Base-by-base conservation (phyloP, 345 rosid species). In the Eucalyptus melliodora region DNA sequence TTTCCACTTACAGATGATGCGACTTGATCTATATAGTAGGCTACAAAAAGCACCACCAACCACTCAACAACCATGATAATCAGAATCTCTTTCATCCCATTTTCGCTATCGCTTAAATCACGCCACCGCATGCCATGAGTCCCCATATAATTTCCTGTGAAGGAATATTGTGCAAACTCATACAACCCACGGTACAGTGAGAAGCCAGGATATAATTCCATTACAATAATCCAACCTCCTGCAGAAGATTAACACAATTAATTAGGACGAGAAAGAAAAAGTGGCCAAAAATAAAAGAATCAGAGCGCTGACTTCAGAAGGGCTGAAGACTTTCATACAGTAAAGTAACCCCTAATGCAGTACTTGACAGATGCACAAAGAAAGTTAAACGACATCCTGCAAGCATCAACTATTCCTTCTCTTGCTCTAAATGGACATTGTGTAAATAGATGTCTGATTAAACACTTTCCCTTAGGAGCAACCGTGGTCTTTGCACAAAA, bases 121-220 rank as follows among this genome's bases (percentile, higher is more conserved):
- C 90, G 49, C 99, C 99, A 97, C 56, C 56, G 92, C 96, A 97
- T 96, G 80, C 99, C 99, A 91, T 91, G 72, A 13, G 90, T 96
- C 50, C 96, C 97, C 91, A 91, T 92, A 59, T 88, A 88, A 93
- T 89, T 88, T 31, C 95, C 98, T 5, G 12, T 85, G 47, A 94
- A 91, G 67, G 99, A 88, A 89, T 93, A 95, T 65, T 92, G 93
- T 3, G 95, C 92, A 45, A 97, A 94, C 92, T 97, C 98, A 24
- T 97, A 97, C 88, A 97, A 87, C n/a, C 99, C 99, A 65, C 99
- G 99, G 83, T 88, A 96, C 37, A 97, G 89, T 88, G 98, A 89
- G 83, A 97, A 97, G 62, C 99, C 98, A 40, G 99, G 99, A 93
- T 92, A 97, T 65, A 97, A 56, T 94, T 97, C 98, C 95, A 97